Base-by-base conservation (phyloP, 805 yeast genomes). In the Yarrowia phangngaensis region DNA sequence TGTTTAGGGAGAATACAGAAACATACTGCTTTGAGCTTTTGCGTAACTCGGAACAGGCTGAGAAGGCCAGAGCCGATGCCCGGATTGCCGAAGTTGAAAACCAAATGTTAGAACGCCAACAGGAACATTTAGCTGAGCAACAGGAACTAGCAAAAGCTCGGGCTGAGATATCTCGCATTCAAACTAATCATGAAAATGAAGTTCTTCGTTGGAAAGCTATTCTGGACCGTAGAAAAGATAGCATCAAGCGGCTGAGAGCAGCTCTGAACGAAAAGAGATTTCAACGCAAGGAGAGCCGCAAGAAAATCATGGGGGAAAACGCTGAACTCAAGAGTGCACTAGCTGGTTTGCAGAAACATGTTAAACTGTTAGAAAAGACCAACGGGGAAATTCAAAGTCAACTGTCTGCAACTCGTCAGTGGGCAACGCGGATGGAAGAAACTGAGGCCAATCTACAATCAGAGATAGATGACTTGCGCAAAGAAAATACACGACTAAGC, bases 11-110 rank as follows among this genome's bases (percentile, higher is more conserved):
- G 32, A 27, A 38, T 13, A 32, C 45, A 6, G 45, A 38, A 19
- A 38, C 31, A 19, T 38, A 38, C 24, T 38, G 45, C 16, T 38
- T 38, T 13, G 45, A 38, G 32, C 32, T 38, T 13, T 24, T 38
- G 6, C 14, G 45, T 12, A 32, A 38, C 8, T 24, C 45, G 6
- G 45, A 38, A 11, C 31, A 26, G 32, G 29, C 45, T 13, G 32
- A 38, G 12, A 38, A 38, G 24, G 23, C 32, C 4, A 8, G 45
- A 13, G 45, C 45, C 4, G 32, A 27, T n/a, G 24, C 45, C 24
- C 17, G 45, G 14, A 27, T 26, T 14, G 31, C 45, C 2, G 45
- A 4, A 13, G 45, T 38, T 3, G 45, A 38, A 13, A 38, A 38
- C 9, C 32, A 38, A 11, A 26, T 38, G 45, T 24, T 38, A 2